These are phyloP conservation scores for Hypsizygus ulmarius DNA, from an alignment of 1,284 basidiomycete genomes.

Conservation along the genomic window DNA sequence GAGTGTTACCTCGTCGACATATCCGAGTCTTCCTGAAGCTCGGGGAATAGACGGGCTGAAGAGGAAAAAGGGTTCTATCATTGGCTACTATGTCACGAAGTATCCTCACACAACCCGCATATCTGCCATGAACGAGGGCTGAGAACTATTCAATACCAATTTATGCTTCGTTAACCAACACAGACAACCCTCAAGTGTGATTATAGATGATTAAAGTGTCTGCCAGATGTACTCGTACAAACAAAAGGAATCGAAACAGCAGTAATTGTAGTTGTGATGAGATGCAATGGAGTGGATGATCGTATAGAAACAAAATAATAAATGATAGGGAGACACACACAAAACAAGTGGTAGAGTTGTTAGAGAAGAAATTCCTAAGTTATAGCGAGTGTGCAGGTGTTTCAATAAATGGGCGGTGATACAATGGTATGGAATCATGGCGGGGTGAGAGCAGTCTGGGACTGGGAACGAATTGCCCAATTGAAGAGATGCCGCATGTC, in stretches of 20 bases:
- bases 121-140: slow-evolving; percentile 20
- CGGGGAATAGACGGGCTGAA: slow-evolving; percentile 41
- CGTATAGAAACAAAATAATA: background rate
- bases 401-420: background rate
- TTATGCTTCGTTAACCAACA: background rate
- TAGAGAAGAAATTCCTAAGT: slow-evolving; percentile 20
- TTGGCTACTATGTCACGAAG: slow-evolving; percentile 52
- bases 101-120: slow-evolving; percentile 36
- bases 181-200: slow-evolving; percentile 9
- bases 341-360: slow-evolving; percentile 18
- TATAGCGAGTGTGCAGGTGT: slow-evolving; percentile 14
- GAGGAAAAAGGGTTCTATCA: slow-evolving; percentile 32
- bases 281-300: slow-evolving; percentile 8
- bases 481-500: slow-evolving; percentile 75
- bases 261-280: slow-evolving; percentile 21
- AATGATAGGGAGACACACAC: slow-evolving; percentile 13
- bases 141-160: background rate
- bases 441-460: slow-evolving; percentile 29
- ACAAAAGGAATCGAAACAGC: slow-evolving; percentile 19
- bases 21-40: slow-evolving; percentile 44
- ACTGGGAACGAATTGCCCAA: slow-evolving; percentile 62
- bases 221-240: slow-evolving; percentile 20
- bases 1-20: slow-evolving; percentile 52
- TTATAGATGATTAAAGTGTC: slow-evolving; percentile 18
- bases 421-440: slow-evolving; percentile 20